Conservation (phyloP, 208 protist species). For the Herpetomonas samuelpessoai region DNA sequence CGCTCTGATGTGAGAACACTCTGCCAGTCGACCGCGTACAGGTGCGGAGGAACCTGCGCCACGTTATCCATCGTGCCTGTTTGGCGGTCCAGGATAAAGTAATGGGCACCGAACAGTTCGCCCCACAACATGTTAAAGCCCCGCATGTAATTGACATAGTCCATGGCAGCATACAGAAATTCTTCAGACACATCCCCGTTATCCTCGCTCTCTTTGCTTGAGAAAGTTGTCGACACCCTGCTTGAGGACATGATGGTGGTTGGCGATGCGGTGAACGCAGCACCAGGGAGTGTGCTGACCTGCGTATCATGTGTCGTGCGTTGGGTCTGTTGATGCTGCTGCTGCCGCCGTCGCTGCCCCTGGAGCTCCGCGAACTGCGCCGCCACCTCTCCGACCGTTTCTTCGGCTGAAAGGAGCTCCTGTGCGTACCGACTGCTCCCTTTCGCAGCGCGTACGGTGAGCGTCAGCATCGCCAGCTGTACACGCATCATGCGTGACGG, state of each 20-base stretch:
- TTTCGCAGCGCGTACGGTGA: neutral
- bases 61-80: neutral
- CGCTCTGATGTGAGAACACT: constrained; percentile 32
- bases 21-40: constrained; percentile 68
- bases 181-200: constrained; percentile 25
- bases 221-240: neutral
- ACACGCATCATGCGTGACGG: neutral
- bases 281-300: too few relatives aligned
- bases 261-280: neutral
- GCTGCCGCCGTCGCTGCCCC: neutral
- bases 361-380: neutral
- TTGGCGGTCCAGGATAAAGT: constrained; percentile 15
- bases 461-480: neutral
- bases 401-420: neutral
- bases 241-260: too few relatives aligned
- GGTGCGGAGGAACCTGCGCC: constrained; percentile 42
- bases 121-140: constrained; percentile 58
- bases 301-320: too few relatives aligned
- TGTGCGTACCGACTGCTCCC: neutral
- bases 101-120: constrained; percentile 55
- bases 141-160: constrained; percentile 43
- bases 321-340: neutral
- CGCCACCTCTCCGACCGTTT: neutral
- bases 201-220: constrained; percentile 1
- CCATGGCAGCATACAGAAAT: constrained; percentile 29